Evolutionary conservation across 1,139 yeast species (phyloP), one percentile per base, ranked within the genome.

Genomic region (Arxiozyma telluris): DNA sequence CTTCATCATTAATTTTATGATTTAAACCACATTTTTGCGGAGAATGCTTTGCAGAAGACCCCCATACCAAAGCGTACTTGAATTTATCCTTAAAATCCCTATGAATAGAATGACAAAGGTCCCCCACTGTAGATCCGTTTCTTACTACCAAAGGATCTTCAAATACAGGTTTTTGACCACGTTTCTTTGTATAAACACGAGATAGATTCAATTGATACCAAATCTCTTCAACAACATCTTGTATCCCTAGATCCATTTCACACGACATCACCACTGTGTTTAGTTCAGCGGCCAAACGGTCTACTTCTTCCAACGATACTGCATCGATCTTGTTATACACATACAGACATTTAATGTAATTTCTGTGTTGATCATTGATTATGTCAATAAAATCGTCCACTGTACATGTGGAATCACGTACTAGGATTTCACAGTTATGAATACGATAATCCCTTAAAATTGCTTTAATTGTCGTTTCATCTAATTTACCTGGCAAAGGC

Each of bases 11-110:
- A 20, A 93, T 84, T 47, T 76, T 76, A 68, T 93, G 98, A 58
- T 71, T 79, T 57, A 93, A 75, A 0, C 98, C 98, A 75, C 98
- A 91, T 67, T 90, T 90, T 67, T 93, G 98, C 1, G 98, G 98
- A 47, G 94, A 87, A 67, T 90, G 96, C 69, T 93, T 93, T 7
- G 97, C 87, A 52, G 95, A 85, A 1, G 91, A 83, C 0, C 98
- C 98, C 98, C 98, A 93, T 12, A 93, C 97, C 64, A 90, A 73
- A 0, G 98, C 98, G 68, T 90, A 89, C 67, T 90, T 87, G 75
- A 93, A 93, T 66, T 87, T 89, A 62, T 86, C 83, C 65, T 90
- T 90, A 78, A 93, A 87, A 62, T 91, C 97, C 63, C 96, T 79
- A 68, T 93, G 98, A 59, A 93, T 85, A 15, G 94, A 79, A 67